Conservation (phyloP, 2,329 filamentous ascomycete species). For the Cladophialophora psammophila region DNA sequence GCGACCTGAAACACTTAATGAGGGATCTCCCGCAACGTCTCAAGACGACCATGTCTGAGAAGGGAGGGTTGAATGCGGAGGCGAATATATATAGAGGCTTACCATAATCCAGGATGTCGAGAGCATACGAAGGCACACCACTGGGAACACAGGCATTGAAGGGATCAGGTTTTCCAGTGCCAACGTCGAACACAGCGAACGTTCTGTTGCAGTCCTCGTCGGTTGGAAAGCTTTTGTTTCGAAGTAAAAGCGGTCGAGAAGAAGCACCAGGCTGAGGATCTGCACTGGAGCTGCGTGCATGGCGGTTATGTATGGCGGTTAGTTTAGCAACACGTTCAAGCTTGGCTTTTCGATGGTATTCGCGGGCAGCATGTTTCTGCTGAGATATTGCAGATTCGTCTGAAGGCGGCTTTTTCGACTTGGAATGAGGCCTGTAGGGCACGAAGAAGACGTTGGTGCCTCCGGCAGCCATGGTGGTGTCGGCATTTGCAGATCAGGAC, state of each 20-base stretch:
- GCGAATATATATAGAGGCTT: neutral
- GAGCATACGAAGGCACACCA: constrained; percentile 12
- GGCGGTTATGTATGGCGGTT: constrained; percentile 10
- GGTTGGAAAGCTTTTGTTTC: constrained; percentile 4
- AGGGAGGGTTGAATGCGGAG: neutral
- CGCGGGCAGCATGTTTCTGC: constrained; percentile 32
- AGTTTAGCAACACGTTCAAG: constrained; percentile 21
- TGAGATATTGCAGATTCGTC: constrained; percentile 23
- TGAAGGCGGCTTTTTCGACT: neutral
- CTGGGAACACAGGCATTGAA: constrained; percentile 25
- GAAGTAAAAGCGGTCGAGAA: constrained; percentile 7
- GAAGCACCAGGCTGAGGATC: neutral
- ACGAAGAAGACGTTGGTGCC: constrained; percentile 31
- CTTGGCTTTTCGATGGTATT: constrained; percentile 32
- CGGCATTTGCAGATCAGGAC: constrained; percentile 10
- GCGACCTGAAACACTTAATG: constrained; percentile 13
- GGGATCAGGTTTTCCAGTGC: constrained; percentile 24
- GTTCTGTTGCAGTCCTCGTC: constrained; percentile 8
- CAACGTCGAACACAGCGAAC: constrained; percentile 17
- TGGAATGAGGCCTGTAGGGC: constrained; percentile 20
- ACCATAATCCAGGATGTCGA: constrained; percentile 29
- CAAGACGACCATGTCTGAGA: neutral
- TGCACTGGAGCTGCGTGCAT: constrained; percentile 3
- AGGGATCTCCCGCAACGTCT: neutral
- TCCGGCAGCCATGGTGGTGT: constrained; percentile 6